These are phyloP conservation scores for Gliomastix tumulicola DNA, from an alignment of 2,329 filamentous ascomycete species.

Conservation along the genomic window DNA sequence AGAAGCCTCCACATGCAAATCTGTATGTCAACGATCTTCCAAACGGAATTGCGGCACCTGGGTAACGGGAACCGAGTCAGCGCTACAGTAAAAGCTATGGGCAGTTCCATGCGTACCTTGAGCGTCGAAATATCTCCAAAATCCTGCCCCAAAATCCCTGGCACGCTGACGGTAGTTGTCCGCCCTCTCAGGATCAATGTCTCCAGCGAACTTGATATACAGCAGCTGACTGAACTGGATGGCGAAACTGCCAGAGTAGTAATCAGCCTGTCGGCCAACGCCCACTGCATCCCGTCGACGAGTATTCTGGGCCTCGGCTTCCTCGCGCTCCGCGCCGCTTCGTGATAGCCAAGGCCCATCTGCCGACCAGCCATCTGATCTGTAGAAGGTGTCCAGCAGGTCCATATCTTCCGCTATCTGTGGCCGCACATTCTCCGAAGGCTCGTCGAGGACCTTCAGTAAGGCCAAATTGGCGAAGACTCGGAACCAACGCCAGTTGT, in stretches of 20 bases:
- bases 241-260: slow-evolving; percentile 47
- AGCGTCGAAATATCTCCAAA: slow-evolving; percentile 41
- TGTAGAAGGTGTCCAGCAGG: slow-evolving; percentile 35
- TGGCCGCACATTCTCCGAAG: slow-evolving; percentile 20
- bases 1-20: slow-evolving; percentile 42
- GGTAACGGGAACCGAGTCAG: too few relatives aligned
- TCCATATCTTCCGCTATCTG: too few relatives aligned
- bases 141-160: slow-evolving; percentile 23
- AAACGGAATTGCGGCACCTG: slow-evolving; percentile 44
- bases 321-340: slow-evolving; percentile 4
- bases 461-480: slow-evolving; percentile 41
- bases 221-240: slow-evolving; percentile 44
- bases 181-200: slow-evolving; percentile 31
- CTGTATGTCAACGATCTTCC: slow-evolving; percentile 43
- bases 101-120: slow-evolving; percentile 31
- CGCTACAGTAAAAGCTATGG: too few relatives aligned
- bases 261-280: slow-evolving; percentile 33
- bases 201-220: slow-evolving; percentile 32
- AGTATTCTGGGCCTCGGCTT: slow-evolving; percentile 3
- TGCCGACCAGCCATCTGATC: slow-evolving; percentile 36
- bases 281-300: slow-evolving; percentile 13
- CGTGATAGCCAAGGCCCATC: slow-evolving; percentile 33
- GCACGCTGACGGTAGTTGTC: slow-evolving; percentile 28
- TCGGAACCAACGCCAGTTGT: slow-evolving; percentile 47
- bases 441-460: slow-evolving; percentile 28